phyloP scores from a whole-genome alignment of 345 rosid genomes.

The Euphorbia lathyris region DNA sequence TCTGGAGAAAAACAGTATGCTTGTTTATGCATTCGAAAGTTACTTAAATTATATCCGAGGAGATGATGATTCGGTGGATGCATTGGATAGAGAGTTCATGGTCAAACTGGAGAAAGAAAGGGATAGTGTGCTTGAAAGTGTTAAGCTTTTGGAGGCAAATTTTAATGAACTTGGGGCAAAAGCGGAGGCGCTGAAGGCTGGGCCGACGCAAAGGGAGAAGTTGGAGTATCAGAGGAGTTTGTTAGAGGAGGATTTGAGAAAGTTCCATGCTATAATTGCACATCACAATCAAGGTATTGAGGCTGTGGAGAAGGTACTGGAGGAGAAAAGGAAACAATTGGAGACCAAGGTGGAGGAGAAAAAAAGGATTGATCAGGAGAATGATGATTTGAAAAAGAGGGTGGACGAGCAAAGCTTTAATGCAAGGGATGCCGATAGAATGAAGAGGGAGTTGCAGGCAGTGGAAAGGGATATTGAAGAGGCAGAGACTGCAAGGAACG shows the following conservation, averaged over 20 bases:
- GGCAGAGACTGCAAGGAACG: constrained; percentile 57
- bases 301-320: constrained; percentile 44
- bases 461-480: constrained; percentile 79
- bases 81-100: constrained; percentile 48
- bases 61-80: constrained; percentile 59
- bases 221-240: constrained; percentile 53
- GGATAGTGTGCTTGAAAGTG: constrained; percentile 35
- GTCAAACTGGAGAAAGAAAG: constrained; percentile 62
- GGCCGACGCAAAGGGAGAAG: constrained; percentile 55
- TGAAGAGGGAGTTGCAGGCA: constrained; percentile 83
- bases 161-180: constrained; percentile 42
- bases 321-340: constrained; percentile 59
- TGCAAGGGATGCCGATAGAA: constrained; percentile 79
- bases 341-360: constrained; percentile 58
- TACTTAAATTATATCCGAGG: constrained; percentile 53
- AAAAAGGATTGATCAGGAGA: constrained; percentile 53
- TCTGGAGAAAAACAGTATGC: constrained; percentile 44
- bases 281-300: constrained; percentile 40
- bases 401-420: constrained; percentile 73
- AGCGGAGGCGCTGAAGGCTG: constrained; percentile 44
- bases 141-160: constrained; percentile 30
- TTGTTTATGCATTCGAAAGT: constrained; percentile 40
- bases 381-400: constrained; percentile 63
- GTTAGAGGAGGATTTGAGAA: constrained; percentile 64
- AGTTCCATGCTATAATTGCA: constrained; percentile 54